A percentile compares a stretch with the other conserved stretches of the same genome.
Evolutionary conservation across 192 early-diverging fungal genomes (phyloP).

Genomic region (Umbelopsis ramanniana): DNA sequence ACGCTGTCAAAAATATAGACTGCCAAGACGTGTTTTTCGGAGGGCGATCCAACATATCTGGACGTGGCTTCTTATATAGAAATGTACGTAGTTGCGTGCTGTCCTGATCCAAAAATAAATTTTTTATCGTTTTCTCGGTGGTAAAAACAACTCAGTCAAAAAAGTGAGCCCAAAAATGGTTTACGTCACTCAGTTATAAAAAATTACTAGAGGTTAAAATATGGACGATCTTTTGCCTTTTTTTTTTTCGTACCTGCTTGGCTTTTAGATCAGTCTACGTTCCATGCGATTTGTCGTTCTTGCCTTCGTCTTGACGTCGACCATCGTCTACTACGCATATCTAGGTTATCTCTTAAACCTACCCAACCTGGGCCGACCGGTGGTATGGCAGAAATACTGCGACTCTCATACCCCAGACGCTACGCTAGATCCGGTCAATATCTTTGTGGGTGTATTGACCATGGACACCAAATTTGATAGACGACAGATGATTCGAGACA

Average conservation of each 20-base stretch:
- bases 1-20: neutral
- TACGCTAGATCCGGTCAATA: slow-evolving; percentile 2
- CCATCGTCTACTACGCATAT: slow-evolving; percentile 17
- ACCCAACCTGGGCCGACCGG: slow-evolving; percentile 36
- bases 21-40: no score
- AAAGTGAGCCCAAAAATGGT: neutral
- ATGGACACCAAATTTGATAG: slow-evolving; percentile 24
- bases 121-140: neutral
- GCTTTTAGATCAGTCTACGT: neutral
- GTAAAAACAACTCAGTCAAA: neutral
- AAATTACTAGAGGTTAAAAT: neutral
- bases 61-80: no score
- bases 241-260: neutral
- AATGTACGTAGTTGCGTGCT: no score
- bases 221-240: neutral
- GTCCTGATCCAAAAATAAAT: neutral
- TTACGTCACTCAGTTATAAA: neutral
- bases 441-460: slow-evolving; percentile 44
- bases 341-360: slow-evolving; percentile 14
- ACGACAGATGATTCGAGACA: slow-evolving; percentile 35
- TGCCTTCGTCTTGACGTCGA: slow-evolving; percentile 7
- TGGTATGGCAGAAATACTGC: slow-evolving; percentile 27
- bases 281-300: slow-evolving; percentile 13
- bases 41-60: no score
- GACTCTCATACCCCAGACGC: neutral